phyloP scores from a whole-genome alignment of 148 eudicot species.

The Heliamphora exappendiculata region DNA sequence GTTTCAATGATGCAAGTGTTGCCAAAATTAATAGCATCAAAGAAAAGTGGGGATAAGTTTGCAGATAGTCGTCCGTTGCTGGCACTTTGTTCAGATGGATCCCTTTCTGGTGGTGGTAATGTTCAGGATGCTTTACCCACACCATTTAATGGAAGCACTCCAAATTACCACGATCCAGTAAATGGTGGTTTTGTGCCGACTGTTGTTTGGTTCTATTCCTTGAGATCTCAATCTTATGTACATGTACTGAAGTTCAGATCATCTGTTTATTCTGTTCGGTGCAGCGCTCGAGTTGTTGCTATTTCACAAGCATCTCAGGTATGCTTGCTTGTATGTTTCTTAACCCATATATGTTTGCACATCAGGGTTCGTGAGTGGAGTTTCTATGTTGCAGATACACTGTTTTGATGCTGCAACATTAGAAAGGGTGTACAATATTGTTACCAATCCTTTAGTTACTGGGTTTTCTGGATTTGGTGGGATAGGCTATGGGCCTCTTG shows the following conservation, averaged over 20 bases:
- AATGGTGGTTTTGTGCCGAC: constrained; percentile 41
- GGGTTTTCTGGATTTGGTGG: constrained; percentile 41
- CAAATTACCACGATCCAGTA: constrained; percentile 27
- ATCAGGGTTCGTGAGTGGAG: not conserved
- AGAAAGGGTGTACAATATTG: constrained; percentile 62
- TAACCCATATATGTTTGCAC: not conserved
- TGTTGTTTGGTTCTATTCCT: constrained; percentile 65
- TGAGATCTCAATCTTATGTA: constrained; percentile 52
- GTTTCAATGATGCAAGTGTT: constrained; percentile 68
- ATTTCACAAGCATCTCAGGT: constrained; percentile 82
- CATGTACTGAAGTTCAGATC: constrained; percentile 63
- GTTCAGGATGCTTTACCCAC: constrained; percentile 24
- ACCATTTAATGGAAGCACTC: constrained; percentile 30
- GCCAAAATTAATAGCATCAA: constrained; percentile 51
- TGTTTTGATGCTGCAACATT: constrained; percentile 77
- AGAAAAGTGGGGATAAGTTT: constrained; percentile 36
- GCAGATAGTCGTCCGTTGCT: constrained; percentile 55
- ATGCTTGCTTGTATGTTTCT: constrained; percentile 6
- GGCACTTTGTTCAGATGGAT: constrained; percentile 62
- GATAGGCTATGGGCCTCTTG: constrained; percentile 78
- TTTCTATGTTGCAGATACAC: constrained; percentile 45
- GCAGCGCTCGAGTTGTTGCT: constrained; percentile 72
- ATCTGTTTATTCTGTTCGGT: constrained; percentile 57
- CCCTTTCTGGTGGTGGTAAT: constrained; percentile 32
- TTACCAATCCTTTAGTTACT: constrained; percentile 61